phyloP scores from a whole-genome alignment of 306 rosid species.

The Macrotyloma uniflorum region DNA sequence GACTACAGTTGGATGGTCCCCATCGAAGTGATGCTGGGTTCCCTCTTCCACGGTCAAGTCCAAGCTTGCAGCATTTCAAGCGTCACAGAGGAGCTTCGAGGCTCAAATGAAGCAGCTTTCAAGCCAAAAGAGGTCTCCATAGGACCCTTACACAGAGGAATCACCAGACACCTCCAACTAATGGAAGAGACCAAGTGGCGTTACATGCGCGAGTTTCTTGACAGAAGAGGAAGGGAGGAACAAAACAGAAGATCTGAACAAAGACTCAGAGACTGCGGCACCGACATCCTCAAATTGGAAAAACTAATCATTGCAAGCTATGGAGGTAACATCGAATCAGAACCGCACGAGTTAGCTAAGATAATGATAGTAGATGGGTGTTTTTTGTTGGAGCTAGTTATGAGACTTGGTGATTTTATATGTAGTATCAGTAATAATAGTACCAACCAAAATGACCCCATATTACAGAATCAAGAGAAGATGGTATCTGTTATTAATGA shows the following conservation, averaged over 20 bases:
- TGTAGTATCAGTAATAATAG: not conserved
- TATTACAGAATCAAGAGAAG: not conserved
- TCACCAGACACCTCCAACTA: not conserved
- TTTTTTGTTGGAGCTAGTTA: conserved; percentile 45
- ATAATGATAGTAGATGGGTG: conserved; percentile 51
- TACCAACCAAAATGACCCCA: not conserved
- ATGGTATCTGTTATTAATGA: conserved; percentile 18
- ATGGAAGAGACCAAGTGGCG: conserved; percentile 49
- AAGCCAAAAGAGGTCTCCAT: conserved; percentile 33
- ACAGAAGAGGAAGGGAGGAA: not conserved
- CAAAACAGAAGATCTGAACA: not conserved
- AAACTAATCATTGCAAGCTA: conserved; percentile 20
- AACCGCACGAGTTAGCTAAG: conserved; percentile 30
- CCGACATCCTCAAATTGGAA: not conserved
- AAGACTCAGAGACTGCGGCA: not conserved
- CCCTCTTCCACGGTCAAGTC: not conserved
- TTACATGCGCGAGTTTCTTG: conserved; percentile 9
- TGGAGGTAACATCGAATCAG: conserved; percentile 19
- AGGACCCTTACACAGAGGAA: conserved; percentile 40
- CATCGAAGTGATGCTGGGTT: not conserved
- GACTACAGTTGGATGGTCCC: conserved; percentile 6
- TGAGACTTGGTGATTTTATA: not conserved
- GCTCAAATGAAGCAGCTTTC: conserved; percentile 2
- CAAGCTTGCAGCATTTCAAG: conserved; percentile 34
- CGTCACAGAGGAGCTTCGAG: conserved; percentile 26